Evolutionary conservation across 495 filamentous ascomycete genomes (phyloP), one percentile per base, ranked within the genome.

Genomic region (Beverwykella pulmonaria): DNA sequence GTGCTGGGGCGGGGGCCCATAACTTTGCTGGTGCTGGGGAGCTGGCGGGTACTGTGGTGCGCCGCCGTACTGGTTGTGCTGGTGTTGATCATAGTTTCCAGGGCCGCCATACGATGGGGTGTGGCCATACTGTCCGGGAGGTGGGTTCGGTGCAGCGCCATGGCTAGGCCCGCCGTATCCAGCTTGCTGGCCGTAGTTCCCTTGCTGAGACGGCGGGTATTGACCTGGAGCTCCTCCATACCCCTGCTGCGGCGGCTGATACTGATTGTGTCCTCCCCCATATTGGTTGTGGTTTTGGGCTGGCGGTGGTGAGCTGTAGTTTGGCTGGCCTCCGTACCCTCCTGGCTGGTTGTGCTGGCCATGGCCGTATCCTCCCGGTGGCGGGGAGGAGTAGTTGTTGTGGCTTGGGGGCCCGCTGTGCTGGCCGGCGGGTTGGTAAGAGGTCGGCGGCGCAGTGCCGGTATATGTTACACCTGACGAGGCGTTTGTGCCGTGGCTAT

Each of bases 361-460:
- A 39, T 66, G 68, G 27, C 54, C 55, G 54, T 71, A 64, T 29
- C 34, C n/a, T 9, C 63, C 64, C 15, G 27, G 57, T 14, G 53
- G 62, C 9, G 61, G 67, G 20, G 61, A 59, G 22, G 60, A 53
- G 61, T 65, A 71, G 44, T 30, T 50, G 39, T 68, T 63, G 30
- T 29, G 27, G 53, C 54, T 58, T 25, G 60, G 47, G 8, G 59
- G n/a, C 25, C 52, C 44, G 49, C 34, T 22, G 39, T 59, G 56
- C 26, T 75, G 71, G 14, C 53, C 66, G n/a, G 70, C 65, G 0
- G 75, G 74, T 56, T 78, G 71, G 47, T 80, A 79, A 17, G 75
- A 64, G 1, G 77, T 72, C 15, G 77, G 73, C 19, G 77, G 78
- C n/a, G 78, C 78, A 63, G 72, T 68, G 26, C 75, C 77, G 17